Evolutionary conservation across 192 early-diverging fungal species (phyloP).

Genomic region (Coemansia sp.): DNA sequence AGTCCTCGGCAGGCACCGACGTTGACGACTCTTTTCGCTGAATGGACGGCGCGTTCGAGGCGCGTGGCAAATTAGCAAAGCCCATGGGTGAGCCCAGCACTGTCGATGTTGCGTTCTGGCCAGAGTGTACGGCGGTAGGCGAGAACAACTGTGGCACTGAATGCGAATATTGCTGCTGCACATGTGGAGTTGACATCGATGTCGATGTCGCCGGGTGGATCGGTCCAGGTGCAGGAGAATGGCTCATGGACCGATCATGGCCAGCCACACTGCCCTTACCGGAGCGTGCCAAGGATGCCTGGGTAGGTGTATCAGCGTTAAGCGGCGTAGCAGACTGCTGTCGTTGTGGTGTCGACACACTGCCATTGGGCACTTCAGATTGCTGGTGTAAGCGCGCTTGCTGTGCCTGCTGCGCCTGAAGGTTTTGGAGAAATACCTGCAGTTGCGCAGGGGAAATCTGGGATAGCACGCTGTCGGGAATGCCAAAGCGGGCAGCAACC

Average conservation of each 20-base stretch:
- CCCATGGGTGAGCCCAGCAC: conserved; percentile 25
- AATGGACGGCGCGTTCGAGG: conserved; percentile 13
- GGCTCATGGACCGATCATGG: conserved; percentile 34
- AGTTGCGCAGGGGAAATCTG: conserved; percentile 37
- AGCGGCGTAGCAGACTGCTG: conserved; percentile 22
- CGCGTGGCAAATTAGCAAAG: conserved; percentile 21
- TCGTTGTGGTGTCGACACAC: conserved; percentile 33
- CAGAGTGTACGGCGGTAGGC: conserved; percentile 32
- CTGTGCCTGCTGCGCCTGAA: conserved; percentile 40
- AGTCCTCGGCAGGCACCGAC: conserved; percentile 38
- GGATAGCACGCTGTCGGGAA: conserved; percentile 22
- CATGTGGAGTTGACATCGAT: background rate
- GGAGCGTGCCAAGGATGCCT: conserved; percentile 8
- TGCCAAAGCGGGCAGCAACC: conserved; percentile 35
- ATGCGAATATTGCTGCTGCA: background rate
- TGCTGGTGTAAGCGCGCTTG: conserved; percentile 13
- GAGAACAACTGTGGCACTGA: conserved; percentile 26
- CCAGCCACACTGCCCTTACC: conserved; percentile 31
- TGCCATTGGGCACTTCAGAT: conserved; percentile 4
- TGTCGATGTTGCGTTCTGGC: conserved; percentile 7
- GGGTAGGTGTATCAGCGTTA: conserved; percentile 2
- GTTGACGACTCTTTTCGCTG: conserved; percentile 40
- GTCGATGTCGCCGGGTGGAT: conserved; percentile 4
- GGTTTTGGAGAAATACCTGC: conserved; percentile 30
- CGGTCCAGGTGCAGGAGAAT: conserved; percentile 40